Evolutionary conservation across 1,284 basidiomycete species (phyloP).

Genomic region (Ganoderma multipileum): DNA sequence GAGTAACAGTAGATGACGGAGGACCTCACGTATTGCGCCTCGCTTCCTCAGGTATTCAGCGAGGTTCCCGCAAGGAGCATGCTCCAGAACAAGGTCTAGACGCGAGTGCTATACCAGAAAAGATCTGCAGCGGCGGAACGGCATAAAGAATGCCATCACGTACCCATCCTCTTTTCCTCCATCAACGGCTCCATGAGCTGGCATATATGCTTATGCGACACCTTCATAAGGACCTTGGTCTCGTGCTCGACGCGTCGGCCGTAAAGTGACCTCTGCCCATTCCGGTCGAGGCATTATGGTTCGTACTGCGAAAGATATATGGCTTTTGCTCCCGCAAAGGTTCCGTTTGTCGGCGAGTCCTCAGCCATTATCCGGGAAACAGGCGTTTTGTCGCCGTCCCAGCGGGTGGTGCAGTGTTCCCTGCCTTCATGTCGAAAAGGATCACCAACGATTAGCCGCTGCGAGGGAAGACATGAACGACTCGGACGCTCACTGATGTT

Average conservation of each 20-base stretch:
- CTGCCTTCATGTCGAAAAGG: background rate
- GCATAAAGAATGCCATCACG: background rate
- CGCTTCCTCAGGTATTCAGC: background rate
- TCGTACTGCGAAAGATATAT: background rate
- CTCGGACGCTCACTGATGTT: background rate
- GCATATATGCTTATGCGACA: background rate
- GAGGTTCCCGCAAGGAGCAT: background rate
- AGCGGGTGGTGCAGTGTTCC: conserved; percentile 65
- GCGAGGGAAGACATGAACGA: background rate
- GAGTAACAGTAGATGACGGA: too few species aligned
- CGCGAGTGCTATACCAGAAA: too few species aligned
- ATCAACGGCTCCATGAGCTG: background rate
- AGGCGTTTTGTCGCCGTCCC: conserved; percentile 63
- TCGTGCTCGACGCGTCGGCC: background rate
- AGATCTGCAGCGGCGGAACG: background rate
- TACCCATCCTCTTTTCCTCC: background rate
- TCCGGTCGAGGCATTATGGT: background rate
- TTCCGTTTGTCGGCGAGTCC: conserved; percentile 83
- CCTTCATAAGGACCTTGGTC: background rate
- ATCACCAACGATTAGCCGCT: too few species aligned
- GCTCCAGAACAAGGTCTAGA: background rate
- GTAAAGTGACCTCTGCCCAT: background rate
- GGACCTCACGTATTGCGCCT: background rate
- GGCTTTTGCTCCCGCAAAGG: conserved; percentile 66
- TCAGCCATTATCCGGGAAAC: conserved; percentile 68